Base-by-base conservation (phyloP, 805 yeast species). In the Teunomyces cretensis region DNA sequence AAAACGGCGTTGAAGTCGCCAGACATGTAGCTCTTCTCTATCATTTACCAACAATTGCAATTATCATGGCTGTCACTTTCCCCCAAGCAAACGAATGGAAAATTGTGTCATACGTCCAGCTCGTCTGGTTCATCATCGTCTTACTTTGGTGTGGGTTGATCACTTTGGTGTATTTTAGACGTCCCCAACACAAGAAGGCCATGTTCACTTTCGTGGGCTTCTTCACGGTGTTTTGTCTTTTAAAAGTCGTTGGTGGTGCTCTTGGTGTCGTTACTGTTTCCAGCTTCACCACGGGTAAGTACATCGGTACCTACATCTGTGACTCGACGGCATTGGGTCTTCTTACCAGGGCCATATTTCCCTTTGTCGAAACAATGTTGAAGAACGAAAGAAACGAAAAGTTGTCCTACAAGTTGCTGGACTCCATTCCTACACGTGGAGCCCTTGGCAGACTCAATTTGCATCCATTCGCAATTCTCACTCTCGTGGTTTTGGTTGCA, bases 101-200 rank as follows among this genome's bases (percentile, higher is more conserved):
- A 33, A 43, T 24, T 6, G 44, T 46, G 8, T 40, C 43, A n/a
- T 40, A 28, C 28, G 41, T 45, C 12, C 52, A 48, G 27, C 38
- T 42, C 16, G 27, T 43, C 26, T 37, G 46, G 41, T 48, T 45
- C 17, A 11, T n/a, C 9, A 9, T 45, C 15, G 8, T 32, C n/a
- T 30, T 45, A 24, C 15, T 42, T 2, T 13, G 27, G 9, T 16
- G 27, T 4, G 13, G 13, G 11, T 28, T 32, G 2, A 4, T 30
- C n/a, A n/a, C 16, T 6, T 14, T 31, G 1, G 36, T 42, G 30
- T 24, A 31, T 26, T 13, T 31, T 15, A 17, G 13, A 12, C 17
- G 30, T 12, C 35, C 30, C 4, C 35, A 14, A 4, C 39, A 35
- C 13, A 39, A 22, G 12, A 39, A 26, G 12, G 15, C 40, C 19